Evolutionary conservation across 495 filamentous ascomycete genomes (phyloP).

Genomic region (Neurospora tetraspora): DNA sequence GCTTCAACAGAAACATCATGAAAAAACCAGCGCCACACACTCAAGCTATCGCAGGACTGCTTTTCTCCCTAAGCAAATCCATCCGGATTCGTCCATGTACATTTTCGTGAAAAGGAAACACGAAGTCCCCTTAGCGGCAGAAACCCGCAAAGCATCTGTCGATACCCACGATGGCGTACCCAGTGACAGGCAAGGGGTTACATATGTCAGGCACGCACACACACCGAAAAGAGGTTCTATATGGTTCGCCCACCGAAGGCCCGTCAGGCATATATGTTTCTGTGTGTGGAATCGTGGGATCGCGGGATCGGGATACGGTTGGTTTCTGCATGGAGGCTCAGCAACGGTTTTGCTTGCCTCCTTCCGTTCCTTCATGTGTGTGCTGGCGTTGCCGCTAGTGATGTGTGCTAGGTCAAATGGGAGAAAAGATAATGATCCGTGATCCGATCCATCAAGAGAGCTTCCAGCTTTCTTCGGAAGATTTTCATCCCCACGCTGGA

Average conservation of each 20-base stretch:
- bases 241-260: background rate
- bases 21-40: background rate
- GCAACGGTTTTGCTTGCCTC: background rate
- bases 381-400: background rate
- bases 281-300: background rate
- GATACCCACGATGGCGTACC: background rate
- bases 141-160: background rate
- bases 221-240: background rate
- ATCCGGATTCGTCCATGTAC: background rate
- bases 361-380: background rate
- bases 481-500: background rate
- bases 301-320: background rate
- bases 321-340: background rate
- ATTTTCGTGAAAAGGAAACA: background rate
- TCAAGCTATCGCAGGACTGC: background rate
- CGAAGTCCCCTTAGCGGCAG: background rate
- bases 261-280: background rate
- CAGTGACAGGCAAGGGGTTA: background rate
- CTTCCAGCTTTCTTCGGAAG: background rate
- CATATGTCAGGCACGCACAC: background rate
- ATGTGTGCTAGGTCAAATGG: background rate
- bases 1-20: background rate
- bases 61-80: background rate
- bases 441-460: background rate
- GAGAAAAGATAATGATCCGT: background rate